These are phyloP conservation scores for Chionographis japonica DNA, from an alignment of 106 monocot species.

Conservation along the genomic window DNA sequence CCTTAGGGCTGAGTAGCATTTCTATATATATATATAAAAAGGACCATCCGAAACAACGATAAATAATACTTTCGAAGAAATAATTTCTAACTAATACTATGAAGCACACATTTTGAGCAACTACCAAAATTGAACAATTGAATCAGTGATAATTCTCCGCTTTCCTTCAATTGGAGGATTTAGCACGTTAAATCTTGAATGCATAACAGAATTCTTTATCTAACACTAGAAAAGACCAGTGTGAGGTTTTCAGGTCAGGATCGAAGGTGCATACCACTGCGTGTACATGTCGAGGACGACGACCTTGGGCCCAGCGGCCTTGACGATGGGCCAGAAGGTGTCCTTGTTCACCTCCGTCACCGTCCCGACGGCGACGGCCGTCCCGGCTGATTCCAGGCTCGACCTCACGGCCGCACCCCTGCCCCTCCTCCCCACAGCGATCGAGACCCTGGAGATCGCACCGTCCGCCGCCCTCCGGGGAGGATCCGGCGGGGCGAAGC, in stretches of 20 bases:
- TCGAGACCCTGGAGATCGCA: background rate
- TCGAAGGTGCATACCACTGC: conserved; percentile 43
- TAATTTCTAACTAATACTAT: too few relatives aligned
- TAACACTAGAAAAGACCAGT: background rate
- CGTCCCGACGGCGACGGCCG: conserved; percentile 34
- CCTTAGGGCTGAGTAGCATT: too few relatives aligned
- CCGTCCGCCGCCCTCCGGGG: background rate
- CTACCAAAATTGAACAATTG: too few relatives aligned
- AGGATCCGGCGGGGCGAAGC: background rate
- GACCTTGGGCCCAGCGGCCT: conserved; percentile 47
- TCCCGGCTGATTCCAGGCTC: conserved; percentile 16
- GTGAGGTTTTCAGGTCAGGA: too few relatives aligned
- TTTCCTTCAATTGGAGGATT: too few relatives aligned
- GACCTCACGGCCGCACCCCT: conserved; percentile 11
- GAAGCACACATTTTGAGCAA: too few relatives aligned
- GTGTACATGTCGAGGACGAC: conserved; percentile 86
- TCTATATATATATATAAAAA: too few relatives aligned
- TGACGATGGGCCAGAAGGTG: conserved; percentile 66
- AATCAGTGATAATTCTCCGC: too few relatives aligned
- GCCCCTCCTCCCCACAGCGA: background rate
- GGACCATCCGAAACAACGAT: too few relatives aligned
- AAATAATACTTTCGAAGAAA: too few relatives aligned
- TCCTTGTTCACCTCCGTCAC: conserved; percentile 67
- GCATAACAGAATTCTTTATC: too few relatives aligned
- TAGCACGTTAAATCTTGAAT: too few relatives aligned